These are phyloP conservation scores for Cyberlindnera misumaiensis DNA, from an alignment of 805 yeast genomes.

Conservation along the genomic window DNA sequence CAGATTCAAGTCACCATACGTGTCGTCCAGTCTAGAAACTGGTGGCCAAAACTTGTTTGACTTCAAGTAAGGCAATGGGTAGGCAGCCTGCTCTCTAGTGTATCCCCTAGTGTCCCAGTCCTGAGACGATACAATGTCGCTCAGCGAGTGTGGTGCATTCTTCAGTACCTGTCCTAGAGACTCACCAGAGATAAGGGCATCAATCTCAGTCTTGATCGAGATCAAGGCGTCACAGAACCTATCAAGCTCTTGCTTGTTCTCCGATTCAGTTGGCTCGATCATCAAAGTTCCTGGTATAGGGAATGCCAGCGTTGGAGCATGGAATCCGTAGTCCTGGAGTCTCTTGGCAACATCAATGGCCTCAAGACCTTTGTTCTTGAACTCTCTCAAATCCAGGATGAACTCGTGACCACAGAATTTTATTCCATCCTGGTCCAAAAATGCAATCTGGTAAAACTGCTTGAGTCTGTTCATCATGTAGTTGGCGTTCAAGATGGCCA, in stretches of 20 bases:
- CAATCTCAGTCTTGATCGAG: slow-evolving; percentile 76
- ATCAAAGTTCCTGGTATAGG: slow-evolving; percentile 96
- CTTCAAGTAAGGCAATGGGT: slow-evolving; percentile 72
- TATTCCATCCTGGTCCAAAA: slow-evolving; percentile 51
- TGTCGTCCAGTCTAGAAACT: slow-evolving; percentile 88
- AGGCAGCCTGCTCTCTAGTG: slow-evolving; percentile 89
- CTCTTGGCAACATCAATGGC: slow-evolving; percentile 97
- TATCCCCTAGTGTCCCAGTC: slow-evolving; percentile 88
- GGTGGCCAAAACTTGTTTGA: slow-evolving; percentile 90
- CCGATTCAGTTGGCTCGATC: slow-evolving; percentile 98
- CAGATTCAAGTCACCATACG: slow-evolving; percentile 88
- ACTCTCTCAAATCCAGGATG: slow-evolving; percentile 83
- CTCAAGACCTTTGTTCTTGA: slow-evolving; percentile 74
- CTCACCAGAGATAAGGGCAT: slow-evolving; percentile 58
- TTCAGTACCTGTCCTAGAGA: slow-evolving; percentile 66
- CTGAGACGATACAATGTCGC: slow-evolving; percentile 58
- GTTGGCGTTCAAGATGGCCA: slow-evolving; percentile 93
- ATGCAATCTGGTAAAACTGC: slow-evolving; percentile 68
- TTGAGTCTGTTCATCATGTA: slow-evolving; percentile 82
- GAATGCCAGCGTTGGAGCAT: slow-evolving; percentile 98
- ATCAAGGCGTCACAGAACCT: slow-evolving; percentile 86
- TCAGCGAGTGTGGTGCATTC: slow-evolving; percentile 87
- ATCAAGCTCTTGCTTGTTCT: slow-evolving; percentile 80
- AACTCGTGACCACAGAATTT: slow-evolving; percentile 95
- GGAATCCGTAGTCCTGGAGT: slow-evolving; percentile 96